Evolutionary conservation across 106 monocot genomes (phyloP).

Genomic region (Xerophyta viscosa): DNA sequence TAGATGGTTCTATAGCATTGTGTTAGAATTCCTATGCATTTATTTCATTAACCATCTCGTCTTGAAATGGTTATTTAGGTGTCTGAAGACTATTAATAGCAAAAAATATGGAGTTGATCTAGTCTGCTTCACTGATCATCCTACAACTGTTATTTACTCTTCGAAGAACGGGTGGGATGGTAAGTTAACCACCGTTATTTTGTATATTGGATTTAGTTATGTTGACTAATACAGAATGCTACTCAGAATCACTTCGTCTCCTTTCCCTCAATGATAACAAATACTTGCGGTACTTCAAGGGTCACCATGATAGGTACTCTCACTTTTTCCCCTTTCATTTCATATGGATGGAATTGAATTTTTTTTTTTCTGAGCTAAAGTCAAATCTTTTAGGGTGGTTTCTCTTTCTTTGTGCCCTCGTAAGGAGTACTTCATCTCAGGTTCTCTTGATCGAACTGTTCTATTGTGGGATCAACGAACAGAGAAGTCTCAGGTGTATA

Average conservation of each 20-base stretch:
- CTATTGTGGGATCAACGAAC: slow-evolving; percentile 93
- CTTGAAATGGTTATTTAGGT: slow-evolving; percentile 28
- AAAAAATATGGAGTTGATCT: slow-evolving; percentile 99
- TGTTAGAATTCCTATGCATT: no score
- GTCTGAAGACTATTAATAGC: slow-evolving; percentile 98
- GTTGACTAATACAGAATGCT: no score
- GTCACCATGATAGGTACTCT: slow-evolving; percentile 90
- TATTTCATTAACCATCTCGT: no score
- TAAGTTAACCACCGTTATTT: slow-evolving; percentile 19
- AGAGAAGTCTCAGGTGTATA: slow-evolving; percentile 84
- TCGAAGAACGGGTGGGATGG: slow-evolving; percentile 99
- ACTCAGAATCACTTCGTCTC: slow-evolving; percentile 85
- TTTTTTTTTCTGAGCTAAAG: no score
- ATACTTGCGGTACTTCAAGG: slow-evolving; percentile 92
- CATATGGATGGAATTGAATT: no score
- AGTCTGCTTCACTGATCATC: slow-evolving; percentile 87
- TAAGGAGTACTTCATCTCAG: slow-evolving; percentile 85
- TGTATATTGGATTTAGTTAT: neutral
- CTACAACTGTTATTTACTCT: slow-evolving; percentile 89
- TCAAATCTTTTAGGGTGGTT: slow-evolving; percentile 78
- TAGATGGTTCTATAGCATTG: no score
- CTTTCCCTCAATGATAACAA: slow-evolving; percentile 95
- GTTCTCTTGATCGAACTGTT: slow-evolving; percentile 91
- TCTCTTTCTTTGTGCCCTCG: slow-evolving; percentile 83
- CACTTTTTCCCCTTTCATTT: neutral